These are phyloP conservation scores for Euphorbia schlechtendalii DNA, from an alignment of 441 rosid species.

Conservation along the genomic window DNA sequence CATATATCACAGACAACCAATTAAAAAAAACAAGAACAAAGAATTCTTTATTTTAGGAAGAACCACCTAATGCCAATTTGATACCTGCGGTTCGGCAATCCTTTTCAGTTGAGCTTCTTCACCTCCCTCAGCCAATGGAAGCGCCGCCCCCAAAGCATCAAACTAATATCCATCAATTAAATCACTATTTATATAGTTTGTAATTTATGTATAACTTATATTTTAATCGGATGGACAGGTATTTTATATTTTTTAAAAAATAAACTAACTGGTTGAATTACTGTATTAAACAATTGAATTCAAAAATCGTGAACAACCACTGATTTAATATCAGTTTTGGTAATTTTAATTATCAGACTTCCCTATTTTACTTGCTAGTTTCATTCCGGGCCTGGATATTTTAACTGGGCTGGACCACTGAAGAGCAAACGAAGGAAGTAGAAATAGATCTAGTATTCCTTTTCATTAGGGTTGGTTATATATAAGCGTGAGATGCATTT, in stretches of 20 bases:
- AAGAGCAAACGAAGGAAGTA: background rate
- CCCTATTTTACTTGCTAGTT: too few relatives aligned
- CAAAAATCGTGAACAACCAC: too few relatives aligned
- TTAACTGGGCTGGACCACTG: too few relatives aligned
- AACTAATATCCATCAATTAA: constrained; percentile 37
- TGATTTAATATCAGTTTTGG: too few relatives aligned
- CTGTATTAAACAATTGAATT: too few relatives aligned
- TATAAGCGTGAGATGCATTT: background rate
- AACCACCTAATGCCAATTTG: background rate
- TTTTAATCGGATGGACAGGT: too few relatives aligned
- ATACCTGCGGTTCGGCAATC: constrained; percentile 66
- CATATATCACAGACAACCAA: constrained; percentile 3
- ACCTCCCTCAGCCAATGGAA: constrained; percentile 82
- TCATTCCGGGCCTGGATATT: too few relatives aligned
- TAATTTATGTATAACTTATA: too few relatives aligned
- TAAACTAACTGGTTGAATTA: too few relatives aligned
- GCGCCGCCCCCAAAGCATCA: constrained; percentile 84
- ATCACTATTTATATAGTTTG: too few relatives aligned
- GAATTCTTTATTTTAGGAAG: background rate
- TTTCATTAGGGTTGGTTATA: background rate
- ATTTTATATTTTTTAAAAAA: too few relatives aligned
- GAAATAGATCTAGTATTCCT: background rate
- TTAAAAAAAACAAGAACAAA: background rate
- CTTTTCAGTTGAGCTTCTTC: constrained; percentile 83
- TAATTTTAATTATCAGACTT: too few relatives aligned